Conservation (phyloP, 2,329 filamentous ascomycete species). For the Curvularia hawaiiensis region DNA sequence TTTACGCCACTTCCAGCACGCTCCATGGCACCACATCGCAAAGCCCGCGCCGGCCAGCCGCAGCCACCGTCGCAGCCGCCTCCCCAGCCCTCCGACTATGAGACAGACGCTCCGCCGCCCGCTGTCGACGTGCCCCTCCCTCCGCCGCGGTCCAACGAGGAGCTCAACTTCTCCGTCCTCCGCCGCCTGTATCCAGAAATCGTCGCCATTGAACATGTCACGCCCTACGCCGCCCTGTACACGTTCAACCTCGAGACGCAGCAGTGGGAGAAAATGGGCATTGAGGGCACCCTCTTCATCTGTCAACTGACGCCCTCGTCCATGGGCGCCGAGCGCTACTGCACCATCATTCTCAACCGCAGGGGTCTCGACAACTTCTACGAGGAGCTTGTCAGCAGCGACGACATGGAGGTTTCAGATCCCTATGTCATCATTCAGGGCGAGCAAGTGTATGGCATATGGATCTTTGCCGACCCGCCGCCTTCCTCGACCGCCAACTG, state of each 20-base stretch:
- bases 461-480: slow-evolving; percentile 67
- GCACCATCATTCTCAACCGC: slow-evolving; percentile 54
- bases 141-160: slow-evolving; percentile 72
- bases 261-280: slow-evolving; percentile 82
- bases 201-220: slow-evolving; percentile 74
- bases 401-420: slow-evolving; percentile 56
- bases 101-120: slow-evolving; percentile 53
- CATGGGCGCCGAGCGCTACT: slow-evolving; percentile 47
- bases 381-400: slow-evolving; percentile 49
- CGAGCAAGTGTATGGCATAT: slow-evolving; percentile 62
- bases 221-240: slow-evolving; percentile 87
- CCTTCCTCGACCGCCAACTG: slow-evolving; percentile 60
- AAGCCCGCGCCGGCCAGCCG: slow-evolving; percentile 36
- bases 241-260: slow-evolving; percentile 68
- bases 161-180: slow-evolving; percentile 86
- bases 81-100: slow-evolving; percentile 60
- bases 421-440: slow-evolving; percentile 64
- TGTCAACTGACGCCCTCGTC: slow-evolving; percentile 63
- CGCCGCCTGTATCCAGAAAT: slow-evolving; percentile 80
- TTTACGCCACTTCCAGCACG: slow-evolving; percentile 5
- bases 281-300: slow-evolving; percentile 89
- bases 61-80: slow-evolving; percentile 26
- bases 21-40: slow-evolving; percentile 40
- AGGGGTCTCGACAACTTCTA: slow-evolving; percentile 56
- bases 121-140: slow-evolving; percentile 49